phyloP scores from a whole-genome alignment of 805 yeast genomes.

The Yarrowia sp. region DNA sequence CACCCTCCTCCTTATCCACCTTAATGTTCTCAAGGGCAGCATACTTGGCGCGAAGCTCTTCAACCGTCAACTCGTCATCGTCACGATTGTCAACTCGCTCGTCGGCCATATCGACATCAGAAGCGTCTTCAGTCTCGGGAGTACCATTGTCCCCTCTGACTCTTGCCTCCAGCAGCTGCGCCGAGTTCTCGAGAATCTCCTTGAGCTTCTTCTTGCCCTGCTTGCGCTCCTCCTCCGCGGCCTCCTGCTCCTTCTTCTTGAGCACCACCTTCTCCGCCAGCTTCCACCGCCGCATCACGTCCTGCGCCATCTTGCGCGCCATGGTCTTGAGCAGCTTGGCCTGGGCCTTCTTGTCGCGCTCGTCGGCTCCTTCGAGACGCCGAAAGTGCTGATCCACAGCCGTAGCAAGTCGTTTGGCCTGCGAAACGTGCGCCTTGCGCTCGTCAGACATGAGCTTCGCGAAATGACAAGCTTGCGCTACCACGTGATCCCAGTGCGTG shows the following conservation, averaged over 20 bases:
- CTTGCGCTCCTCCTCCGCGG: conserved; percentile 70
- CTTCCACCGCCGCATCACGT: conserved; percentile 87
- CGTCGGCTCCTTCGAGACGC: conserved; percentile 83
- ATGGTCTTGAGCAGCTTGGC: conserved; percentile 66
- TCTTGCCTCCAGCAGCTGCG: conserved; percentile 85
- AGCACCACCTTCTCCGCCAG: conserved; percentile 76
- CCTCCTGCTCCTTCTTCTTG: conserved; percentile 62
- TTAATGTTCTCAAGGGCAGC: conserved; percentile 43
- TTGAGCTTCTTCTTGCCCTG: conserved; percentile 85
- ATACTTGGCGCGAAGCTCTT: conserved; percentile 57
- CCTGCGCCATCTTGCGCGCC: conserved; percentile 78
- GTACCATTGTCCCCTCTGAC: conserved; percentile 32
- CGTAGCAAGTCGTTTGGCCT: conserved; percentile 67
- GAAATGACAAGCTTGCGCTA: conserved; percentile 71
- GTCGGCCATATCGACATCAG: conserved; percentile 44
- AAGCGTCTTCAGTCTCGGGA: conserved; percentile 33
- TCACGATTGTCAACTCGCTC: conserved; percentile 38
- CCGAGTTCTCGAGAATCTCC: conserved; percentile 86
- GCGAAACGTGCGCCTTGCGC: conserved; percentile 60
- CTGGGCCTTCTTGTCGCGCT: conserved; percentile 69
- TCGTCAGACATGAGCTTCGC: conserved; percentile 68
- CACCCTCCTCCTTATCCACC: conserved; percentile 31
- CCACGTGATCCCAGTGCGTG: conserved; percentile 68
- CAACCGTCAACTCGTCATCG: conserved; percentile 54
- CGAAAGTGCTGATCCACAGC: conserved; percentile 87